A percentile compares a stretch with the other conserved stretches of the same genome.
Evolutionary conservation across 2,329 filamentous ascomycete genomes (phyloP).

Genomic region (Cercospora nicotianae): DNA sequence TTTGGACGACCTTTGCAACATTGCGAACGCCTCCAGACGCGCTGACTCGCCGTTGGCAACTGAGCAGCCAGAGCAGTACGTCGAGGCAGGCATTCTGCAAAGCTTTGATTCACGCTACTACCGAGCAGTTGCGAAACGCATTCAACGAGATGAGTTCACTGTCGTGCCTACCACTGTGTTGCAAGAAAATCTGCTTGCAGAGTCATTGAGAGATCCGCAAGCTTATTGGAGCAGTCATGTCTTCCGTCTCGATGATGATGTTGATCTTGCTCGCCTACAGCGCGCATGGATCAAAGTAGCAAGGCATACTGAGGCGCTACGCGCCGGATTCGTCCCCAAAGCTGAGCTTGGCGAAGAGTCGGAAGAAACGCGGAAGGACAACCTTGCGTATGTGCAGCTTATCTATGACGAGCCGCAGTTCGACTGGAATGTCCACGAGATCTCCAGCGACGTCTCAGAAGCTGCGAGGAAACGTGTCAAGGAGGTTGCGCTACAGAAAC

Average conservation of each 20-base stretch:
- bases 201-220: conserved; percentile 18
- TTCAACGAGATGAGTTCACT: conserved; percentile 16
- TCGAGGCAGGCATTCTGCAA: conserved; percentile 2
- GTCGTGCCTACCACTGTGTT: conserved; percentile 20
- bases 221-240: conserved; percentile 24
- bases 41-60: neutral
- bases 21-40: conserved; percentile 2
- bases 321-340: conserved; percentile 20
- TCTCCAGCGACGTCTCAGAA: neutral
- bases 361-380: neutral
- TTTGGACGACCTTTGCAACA: conserved; percentile 11
- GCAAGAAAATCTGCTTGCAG: conserved; percentile 20
- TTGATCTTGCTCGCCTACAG: conserved; percentile 17
- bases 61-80: neutral
- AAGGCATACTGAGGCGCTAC: conserved; percentile 17
- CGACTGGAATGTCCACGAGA: conserved; percentile 8
- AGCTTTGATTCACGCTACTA: conserved; percentile 17
- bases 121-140: conserved; percentile 2
- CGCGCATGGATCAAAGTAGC: conserved; percentile 18
- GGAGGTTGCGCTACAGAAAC: conserved; percentile 12
- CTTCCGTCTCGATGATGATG: conserved; percentile 10
- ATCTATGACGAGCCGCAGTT: conserved; percentile 20
- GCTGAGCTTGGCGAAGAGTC: conserved; percentile 8
- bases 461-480: conserved; percentile 10
- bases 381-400: conserved; percentile 15